Evolutionary conservation across 140 eudicot genomes (phyloP).

Genomic region (Anethum foeniculum): DNA sequence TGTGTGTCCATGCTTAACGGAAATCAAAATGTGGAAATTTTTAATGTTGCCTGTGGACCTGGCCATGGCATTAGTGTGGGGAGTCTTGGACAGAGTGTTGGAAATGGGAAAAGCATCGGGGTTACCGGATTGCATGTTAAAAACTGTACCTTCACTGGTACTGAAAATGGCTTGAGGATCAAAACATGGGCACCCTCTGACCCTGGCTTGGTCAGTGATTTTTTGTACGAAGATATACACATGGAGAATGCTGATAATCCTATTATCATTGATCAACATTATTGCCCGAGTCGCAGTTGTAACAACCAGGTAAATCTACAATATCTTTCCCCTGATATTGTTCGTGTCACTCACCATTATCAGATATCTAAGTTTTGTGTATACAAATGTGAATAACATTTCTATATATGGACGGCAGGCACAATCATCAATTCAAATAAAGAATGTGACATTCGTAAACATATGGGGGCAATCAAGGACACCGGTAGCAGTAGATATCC

Average conservation of each 20-base stretch:
- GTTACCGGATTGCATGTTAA: conserved; percentile 15
- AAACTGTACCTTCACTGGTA: conserved; percentile 20
- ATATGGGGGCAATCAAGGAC: conserved; percentile 49
- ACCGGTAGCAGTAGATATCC: conserved; percentile 30
- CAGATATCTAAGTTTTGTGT: background rate
- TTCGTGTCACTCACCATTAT: background rate
- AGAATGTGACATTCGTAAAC: conserved; percentile 40
- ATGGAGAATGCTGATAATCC: conserved; percentile 26
- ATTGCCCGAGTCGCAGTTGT: conserved; percentile 26
- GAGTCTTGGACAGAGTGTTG: conserved; percentile 14
- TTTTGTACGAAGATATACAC: conserved; percentile 14
- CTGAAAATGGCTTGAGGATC: conserved; percentile 29
- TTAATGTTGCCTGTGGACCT: conserved; percentile 21
- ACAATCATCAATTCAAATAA: conserved; percentile 41
- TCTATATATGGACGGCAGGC: conserved; percentile 6
- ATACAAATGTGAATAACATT: background rate
- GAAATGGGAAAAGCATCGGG: background rate
- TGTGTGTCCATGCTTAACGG: conserved; percentile 22
- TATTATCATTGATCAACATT: conserved; percentile 29
- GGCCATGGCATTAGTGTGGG: conserved; percentile 37
- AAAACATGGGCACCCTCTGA: conserved; percentile 19
- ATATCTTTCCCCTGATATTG: too few relatives aligned
- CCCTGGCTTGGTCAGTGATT: background rate
- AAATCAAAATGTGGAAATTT: background rate
- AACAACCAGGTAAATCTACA: conserved; percentile 15